Evolutionary conservation across 208 protist species (phyloP), one percentile per base, ranked within the genome.

Genomic region (Leishmania gerbilli): DNA sequence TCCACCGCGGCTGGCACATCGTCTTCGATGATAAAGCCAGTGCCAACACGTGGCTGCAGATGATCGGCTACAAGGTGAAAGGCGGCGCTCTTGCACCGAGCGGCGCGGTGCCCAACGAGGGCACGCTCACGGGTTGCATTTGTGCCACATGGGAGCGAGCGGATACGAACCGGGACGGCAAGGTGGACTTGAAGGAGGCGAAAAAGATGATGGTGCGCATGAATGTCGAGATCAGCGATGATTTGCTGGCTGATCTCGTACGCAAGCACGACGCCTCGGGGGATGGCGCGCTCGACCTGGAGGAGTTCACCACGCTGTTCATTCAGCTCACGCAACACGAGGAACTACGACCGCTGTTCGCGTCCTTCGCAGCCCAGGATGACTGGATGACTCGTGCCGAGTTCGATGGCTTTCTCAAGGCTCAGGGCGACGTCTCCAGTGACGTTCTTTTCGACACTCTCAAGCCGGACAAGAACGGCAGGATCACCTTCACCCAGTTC

Each of bases 271-370:
- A 90, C 79, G 62, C 40, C 40, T 90, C 85, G 15, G 79, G 85
- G 6, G 90, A 92, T 62, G 86, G 81, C 27, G 71, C 76, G 17
- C 84, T 95, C n/a, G 76, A 90, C 62, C 77, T 89, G 58, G 80
- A 88, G 34, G 90, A 93, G 77, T 95, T 93, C 77, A 83, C 71
- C 2, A 83, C 53, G 13, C 80, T 95, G 51, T 95, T 88, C 77
- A 77, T 87, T 31, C 58, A 81, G n/a, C 79, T 92, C 45, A 84
- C 86, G 31, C 58, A 84, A 47, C 79, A 85, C 78, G 80, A 87
- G 1, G 88, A 90, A 65, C 79, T 95, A 34, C 53, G 77, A 27
- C 71, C 75, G 27, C 83, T 93, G 37, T 93, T 89, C 76, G 45
- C 74, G 49, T 40, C 64, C 37, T 85, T 87, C 72, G 74, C 84